Evolutionary conservation across 1,284 basidiomycete species (phyloP).

Genomic region (Marasmius fiardii): DNA sequence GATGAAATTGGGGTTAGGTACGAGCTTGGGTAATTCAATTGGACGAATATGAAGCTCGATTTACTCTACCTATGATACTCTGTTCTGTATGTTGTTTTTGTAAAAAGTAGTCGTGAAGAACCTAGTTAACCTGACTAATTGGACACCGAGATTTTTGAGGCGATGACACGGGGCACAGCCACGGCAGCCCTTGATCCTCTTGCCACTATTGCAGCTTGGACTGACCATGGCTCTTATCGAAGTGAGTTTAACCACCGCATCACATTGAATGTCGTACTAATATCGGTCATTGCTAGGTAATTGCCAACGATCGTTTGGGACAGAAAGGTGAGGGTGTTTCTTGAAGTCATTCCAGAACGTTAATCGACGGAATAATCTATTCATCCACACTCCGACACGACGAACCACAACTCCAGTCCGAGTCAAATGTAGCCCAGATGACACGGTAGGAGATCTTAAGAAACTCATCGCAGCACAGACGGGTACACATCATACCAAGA

Average conservation of each 20-base stretch:
- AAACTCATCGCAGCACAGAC: conserved; percentile 96
- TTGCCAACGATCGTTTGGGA: conserved; percentile 95
- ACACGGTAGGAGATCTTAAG: conserved; percentile 97
- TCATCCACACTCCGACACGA: not conserved
- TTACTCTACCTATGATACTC: too few species aligned
- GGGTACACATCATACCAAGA: conserved; percentile 84
- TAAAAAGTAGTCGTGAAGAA: too few species aligned
- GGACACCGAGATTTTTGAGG: too few species aligned
- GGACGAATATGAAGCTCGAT: too few species aligned
- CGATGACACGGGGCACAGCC: too few species aligned
- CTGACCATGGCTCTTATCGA: conserved; percentile 59
- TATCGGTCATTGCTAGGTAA: conserved; percentile 54
- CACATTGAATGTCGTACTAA: not conserved
- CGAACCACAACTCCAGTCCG: conserved; percentile 56
- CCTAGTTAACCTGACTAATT: too few species aligned
- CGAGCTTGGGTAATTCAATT: too few species aligned
- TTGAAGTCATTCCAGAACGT: too few species aligned
- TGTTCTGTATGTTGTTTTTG: too few species aligned
- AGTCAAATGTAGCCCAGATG: conserved; percentile 91
- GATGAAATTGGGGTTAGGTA: too few species aligned
- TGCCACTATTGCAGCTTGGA: not conserved
- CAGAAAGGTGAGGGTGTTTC: conserved; percentile 89
- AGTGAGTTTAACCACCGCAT: conserved; percentile 27
- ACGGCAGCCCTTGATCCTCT: not conserved
- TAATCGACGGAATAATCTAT: not conserved